Conservation (phyloP, 2,329 filamentous ascomycete species). For the Botrytis byssoidea region DNA sequence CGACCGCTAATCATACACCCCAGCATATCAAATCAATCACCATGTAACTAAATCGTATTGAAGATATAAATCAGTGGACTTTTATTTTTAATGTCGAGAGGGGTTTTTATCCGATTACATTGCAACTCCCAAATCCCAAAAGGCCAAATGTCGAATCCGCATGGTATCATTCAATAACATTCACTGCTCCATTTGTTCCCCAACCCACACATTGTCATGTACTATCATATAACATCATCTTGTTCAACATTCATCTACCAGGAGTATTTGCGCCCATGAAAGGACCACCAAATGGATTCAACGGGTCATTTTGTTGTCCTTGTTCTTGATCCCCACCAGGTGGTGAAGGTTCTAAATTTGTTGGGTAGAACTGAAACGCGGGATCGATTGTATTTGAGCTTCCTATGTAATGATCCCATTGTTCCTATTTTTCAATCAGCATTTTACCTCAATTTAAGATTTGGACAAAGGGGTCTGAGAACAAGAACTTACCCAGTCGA, state of each 20-base stretch:
- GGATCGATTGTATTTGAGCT: slow-evolving; percentile 45
- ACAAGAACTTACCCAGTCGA: slow-evolving; percentile 59
- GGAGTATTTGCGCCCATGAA: slow-evolving; percentile 41
- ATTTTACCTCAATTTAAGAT: background rate
- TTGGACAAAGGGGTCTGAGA: background rate
- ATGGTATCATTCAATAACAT: background rate
- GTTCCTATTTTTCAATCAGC: slow-evolving; percentile 48
- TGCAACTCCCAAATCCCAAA: background rate
- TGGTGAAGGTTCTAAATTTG: slow-evolving; percentile 29
- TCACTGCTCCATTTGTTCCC: background rate
- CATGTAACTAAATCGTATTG: background rate
- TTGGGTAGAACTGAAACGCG: slow-evolving; percentile 37
- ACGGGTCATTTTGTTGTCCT: slow-evolving; percentile 21
- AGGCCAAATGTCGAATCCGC: background rate
- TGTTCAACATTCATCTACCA: slow-evolving; percentile 29
- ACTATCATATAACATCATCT: background rate
- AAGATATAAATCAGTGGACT: background rate
- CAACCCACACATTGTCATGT: background rate
- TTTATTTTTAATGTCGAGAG: background rate
- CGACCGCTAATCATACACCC: background rate
- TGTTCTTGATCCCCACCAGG: slow-evolving; percentile 23
- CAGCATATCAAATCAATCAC: background rate
- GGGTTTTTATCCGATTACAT: background rate
- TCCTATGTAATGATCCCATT: slow-evolving; percentile 69
- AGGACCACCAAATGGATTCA: slow-evolving; percentile 32